These are phyloP conservation scores for Solanum chaucha DNA, from an alignment of 257 asterid genomes.

Conservation along the genomic window DNA sequence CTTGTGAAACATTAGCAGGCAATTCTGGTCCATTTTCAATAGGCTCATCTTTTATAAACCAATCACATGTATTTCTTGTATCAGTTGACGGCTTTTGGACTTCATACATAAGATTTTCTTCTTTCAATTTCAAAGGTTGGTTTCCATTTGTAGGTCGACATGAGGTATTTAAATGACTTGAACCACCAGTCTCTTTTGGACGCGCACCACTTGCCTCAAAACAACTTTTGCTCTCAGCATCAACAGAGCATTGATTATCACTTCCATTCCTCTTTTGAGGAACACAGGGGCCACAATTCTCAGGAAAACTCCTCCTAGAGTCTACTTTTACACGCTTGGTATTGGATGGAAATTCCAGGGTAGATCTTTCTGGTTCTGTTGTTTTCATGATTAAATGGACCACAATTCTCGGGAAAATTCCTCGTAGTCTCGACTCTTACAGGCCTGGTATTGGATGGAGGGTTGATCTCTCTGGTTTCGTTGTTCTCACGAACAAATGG, in stretches of 20 bases:
- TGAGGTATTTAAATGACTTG: too few species aligned
- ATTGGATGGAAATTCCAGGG: background rate
- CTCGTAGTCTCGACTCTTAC: background rate
- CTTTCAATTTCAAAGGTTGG: background rate
- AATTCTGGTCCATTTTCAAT: background rate
- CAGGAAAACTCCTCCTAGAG: background rate
- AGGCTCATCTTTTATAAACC: background rate
- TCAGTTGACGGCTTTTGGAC: background rate
- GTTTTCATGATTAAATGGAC: background rate
- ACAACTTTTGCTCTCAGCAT: too few species aligned
- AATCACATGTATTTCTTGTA: background rate
- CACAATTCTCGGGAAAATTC: background rate
- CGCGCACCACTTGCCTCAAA: background rate
- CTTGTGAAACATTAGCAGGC: background rate
- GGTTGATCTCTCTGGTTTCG: background rate
- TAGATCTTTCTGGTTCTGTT: background rate
- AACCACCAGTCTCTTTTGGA: too few species aligned
- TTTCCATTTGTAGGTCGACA: too few species aligned
- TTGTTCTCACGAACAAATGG: background rate
- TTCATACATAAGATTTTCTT: background rate
- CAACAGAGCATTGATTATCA: too few species aligned
- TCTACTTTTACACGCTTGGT: slow-evolving; percentile 1
- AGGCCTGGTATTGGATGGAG: background rate
- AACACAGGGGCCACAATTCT: background rate
- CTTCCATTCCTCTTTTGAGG: too few species aligned